Evolutionary conservation across 768 basidiomycete species (phyloP).

Genomic region (Cystofilobasidium ferigula): DNA sequence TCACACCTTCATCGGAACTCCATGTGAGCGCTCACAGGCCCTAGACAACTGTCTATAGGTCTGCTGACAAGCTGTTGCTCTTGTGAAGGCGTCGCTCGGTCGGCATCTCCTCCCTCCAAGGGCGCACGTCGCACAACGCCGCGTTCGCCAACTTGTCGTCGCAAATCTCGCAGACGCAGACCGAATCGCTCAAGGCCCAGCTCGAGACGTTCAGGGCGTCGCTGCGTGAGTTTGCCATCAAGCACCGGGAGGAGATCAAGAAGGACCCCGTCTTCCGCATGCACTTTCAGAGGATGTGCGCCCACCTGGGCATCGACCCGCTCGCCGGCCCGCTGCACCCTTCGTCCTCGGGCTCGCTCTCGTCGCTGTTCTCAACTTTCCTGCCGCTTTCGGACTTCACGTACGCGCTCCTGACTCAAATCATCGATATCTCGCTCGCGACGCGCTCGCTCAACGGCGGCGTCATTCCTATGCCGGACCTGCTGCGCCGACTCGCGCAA

Average conservation of each 20-base stretch:
- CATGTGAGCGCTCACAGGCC: no score
- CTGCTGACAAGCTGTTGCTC: no score
- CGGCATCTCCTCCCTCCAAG: constrained; percentile 25
- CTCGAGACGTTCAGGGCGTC: constrained; percentile 72
- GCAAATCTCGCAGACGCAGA: constrained; percentile 61
- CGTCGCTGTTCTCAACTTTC: constrained; percentile 71
- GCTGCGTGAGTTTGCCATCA: constrained; percentile 64
- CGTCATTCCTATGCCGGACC: constrained; percentile 74
- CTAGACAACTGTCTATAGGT: no score
- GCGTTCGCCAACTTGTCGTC: constrained; percentile 74
- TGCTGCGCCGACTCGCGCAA: constrained; percentile 64
- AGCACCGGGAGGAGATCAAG: constrained; percentile 73
- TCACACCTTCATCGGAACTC: no score
- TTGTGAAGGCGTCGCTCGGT: constrained; percentile 24
- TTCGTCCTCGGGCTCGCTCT: constrained; percentile 39
- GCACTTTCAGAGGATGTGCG: constrained; percentile 84
- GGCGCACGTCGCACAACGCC: constrained; percentile 38
- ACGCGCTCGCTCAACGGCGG: constrained; percentile 62
- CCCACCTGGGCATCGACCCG: constrained; percentile 87
- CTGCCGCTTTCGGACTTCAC: constrained; percentile 78
- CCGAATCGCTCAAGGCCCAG: constrained; percentile 67
- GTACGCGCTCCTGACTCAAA: constrained; percentile 87
- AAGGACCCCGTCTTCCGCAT: constrained; percentile 75
- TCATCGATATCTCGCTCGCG: constrained; percentile 50
- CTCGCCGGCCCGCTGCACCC: constrained; percentile 56